A percentile compares a stretch with the other conserved stretches of the same genome.
phyloP scores from a whole-genome alignment of 306 rosid species.

The Vachellia pachyceras region DNA sequence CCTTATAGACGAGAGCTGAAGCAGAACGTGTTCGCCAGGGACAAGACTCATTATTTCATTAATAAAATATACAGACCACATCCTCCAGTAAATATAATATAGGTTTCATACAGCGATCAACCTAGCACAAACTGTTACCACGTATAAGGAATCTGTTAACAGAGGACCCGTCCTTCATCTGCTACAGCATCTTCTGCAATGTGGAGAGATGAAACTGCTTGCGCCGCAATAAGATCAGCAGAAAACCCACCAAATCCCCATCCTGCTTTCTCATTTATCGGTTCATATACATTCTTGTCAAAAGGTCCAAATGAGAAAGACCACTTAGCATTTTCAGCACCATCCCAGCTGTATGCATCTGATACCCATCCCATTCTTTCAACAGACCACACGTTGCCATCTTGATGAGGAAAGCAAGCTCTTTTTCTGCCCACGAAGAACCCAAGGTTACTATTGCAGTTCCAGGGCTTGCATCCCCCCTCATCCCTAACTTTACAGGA shows the following conservation, averaged over 20 bases:
- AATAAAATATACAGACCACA: conserved; percentile 42
- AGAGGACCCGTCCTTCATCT: conserved; percentile 64
- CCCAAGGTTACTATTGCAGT: conserved; percentile 53
- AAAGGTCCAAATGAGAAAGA: conserved; percentile 56
- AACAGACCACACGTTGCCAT: conserved; percentile 61
- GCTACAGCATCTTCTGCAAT: conserved; percentile 75
- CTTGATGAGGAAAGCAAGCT: conserved; percentile 57
- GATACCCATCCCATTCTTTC: conserved; percentile 70
- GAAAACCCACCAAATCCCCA: conserved; percentile 61
- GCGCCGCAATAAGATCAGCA: conserved; percentile 84
- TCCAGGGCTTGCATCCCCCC: conserved; percentile 62
- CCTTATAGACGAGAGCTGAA: conserved; percentile 38
- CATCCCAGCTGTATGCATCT: conserved; percentile 53
- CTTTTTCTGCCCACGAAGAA: conserved; percentile 61
- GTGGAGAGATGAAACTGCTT: conserved; percentile 89
- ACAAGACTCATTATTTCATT: conserved; percentile 37
- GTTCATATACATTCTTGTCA: conserved; percentile 41
- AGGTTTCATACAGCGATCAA: conserved; percentile 33
- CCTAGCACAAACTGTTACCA: conserved; percentile 30
- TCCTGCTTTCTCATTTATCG: conserved; percentile 54
- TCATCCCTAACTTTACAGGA: conserved; percentile 61
- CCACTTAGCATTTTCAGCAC: conserved; percentile 59
- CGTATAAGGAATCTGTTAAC: conserved; percentile 58
- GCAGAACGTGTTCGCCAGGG: conserved; percentile 20
- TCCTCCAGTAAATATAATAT: conserved; percentile 21